A percentile compares a stretch with the other conserved stretches of the same genome.
These are phyloP conservation scores for Euphorbia neoarborescens DNA, from an alignment of 441 rosid genomes.

Conservation along the genomic window DNA sequence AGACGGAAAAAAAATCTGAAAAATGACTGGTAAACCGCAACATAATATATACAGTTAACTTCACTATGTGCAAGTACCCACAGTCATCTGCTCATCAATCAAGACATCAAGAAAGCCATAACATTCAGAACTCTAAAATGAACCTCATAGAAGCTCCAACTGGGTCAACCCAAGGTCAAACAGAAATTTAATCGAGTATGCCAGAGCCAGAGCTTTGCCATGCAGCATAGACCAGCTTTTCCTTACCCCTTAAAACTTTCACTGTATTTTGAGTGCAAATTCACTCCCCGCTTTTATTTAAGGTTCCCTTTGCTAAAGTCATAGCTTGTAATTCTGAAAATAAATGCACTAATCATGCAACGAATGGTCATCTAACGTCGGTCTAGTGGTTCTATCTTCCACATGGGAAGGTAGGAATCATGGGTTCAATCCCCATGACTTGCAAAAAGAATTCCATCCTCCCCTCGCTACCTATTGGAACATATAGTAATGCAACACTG, in stretches of 20 bases:
- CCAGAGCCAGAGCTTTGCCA: background rate
- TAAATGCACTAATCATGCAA: background rate
- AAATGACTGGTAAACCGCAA: slow-evolving; percentile 5
- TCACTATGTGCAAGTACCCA: background rate
- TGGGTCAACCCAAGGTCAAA: background rate
- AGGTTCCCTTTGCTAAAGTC: background rate
- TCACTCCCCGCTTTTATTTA: background rate
- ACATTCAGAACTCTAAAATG: background rate
- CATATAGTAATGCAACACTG: too few relatives aligned
- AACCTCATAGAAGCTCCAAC: background rate
- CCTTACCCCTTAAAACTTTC: background rate
- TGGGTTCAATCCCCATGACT: too few relatives aligned
- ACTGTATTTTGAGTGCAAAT: background rate
- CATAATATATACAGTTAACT: background rate
- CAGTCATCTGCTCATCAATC: background rate
- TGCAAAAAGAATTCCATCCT: too few relatives aligned
- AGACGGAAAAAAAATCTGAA: slow-evolving; percentile 10
- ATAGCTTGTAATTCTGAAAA: background rate
- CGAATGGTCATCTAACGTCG: too few relatives aligned
- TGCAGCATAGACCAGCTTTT: background rate
- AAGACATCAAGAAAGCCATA: background rate
- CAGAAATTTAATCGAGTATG: background rate
- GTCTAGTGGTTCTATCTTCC: too few relatives aligned
- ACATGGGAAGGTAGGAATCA: too few relatives aligned
- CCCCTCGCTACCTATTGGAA: too few relatives aligned